A percentile compares a stretch with the other conserved stretches of the same genome.
Conservation (phyloP, 1,284 basidiomycete species). For the Porogramme epimiltina region DNA sequence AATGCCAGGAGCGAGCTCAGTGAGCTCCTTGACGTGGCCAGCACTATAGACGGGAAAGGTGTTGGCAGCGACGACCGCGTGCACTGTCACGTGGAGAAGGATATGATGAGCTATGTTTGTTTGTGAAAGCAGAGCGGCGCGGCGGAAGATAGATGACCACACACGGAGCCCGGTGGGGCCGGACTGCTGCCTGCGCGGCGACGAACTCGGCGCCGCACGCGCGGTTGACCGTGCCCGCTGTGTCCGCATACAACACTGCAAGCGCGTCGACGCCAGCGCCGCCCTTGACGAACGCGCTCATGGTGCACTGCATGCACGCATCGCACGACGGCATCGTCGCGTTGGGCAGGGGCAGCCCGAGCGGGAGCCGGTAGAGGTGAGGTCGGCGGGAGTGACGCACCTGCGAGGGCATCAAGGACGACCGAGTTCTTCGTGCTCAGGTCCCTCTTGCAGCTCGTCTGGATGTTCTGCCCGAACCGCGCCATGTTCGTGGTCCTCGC, state of each 20-base stretch:
- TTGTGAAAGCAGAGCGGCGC: too few relatives aligned
- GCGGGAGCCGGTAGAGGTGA: conserved; percentile 67
- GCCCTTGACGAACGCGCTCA: conserved; percentile 46
- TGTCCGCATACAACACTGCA: conserved; percentile 39
- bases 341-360: conserved; percentile 53
- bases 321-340: conserved; percentile 54
- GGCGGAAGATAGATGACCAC: too few relatives aligned
- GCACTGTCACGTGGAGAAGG: too few relatives aligned
- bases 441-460: conserved; percentile 53
- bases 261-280: conserved; percentile 32
- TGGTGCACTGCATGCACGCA: conserved; percentile 54
- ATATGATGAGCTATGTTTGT: too few relatives aligned
- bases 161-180: not conserved
- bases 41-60: too few relatives aligned
- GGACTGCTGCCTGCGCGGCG: not conserved
- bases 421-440: conserved; percentile 49
- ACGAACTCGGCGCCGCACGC: conserved; percentile 41
- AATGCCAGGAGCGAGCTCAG: too few relatives aligned
- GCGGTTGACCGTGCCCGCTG: conserved; percentile 33
- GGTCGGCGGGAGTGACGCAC: conserved; percentile 45
- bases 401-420: conserved; percentile 52
- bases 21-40: too few relatives aligned
- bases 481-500: conserved; percentile 57
- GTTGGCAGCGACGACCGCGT: too few relatives aligned
- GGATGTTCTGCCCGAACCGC: conserved; percentile 54